phyloP scores from a whole-genome alignment of 192 early-diverging fungal genomes.

The Umbelopsis isabellina region DNA sequence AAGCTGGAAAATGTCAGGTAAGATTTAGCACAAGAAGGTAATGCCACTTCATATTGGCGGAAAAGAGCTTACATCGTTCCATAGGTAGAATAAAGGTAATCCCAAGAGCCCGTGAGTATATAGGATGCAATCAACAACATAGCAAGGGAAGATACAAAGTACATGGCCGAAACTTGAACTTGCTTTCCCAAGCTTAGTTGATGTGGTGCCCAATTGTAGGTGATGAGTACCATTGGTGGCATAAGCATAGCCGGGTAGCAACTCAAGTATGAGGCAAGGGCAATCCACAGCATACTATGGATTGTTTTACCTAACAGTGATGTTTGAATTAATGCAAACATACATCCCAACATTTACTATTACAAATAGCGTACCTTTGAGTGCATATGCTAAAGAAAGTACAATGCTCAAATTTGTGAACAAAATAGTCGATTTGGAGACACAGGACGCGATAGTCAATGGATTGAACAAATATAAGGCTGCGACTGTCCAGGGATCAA shows the following conservation, averaged over 20 bases:
- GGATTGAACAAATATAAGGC: slow-evolving; percentile 83
- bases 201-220: neutral
- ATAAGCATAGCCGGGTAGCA: slow-evolving; percentile 88
- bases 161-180: neutral
- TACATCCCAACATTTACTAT: neutral
- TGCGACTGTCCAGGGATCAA: slow-evolving; percentile 31
- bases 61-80: slow-evolving; percentile 65
- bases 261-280: slow-evolving; percentile 82
- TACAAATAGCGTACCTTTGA: slow-evolving; percentile 44
- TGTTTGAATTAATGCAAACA: neutral
- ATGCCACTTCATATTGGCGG: too few species aligned
- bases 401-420: slow-evolving; percentile 80
- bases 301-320: slow-evolving; percentile 47
- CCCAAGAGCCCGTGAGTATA: slow-evolving; percentile 67
- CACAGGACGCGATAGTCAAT: slow-evolving; percentile 71
- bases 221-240: slow-evolving; percentile 53
- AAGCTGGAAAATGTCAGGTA: neutral
- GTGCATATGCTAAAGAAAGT: slow-evolving; percentile 70
- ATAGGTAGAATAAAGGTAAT: slow-evolving; percentile 68
- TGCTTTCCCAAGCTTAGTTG: neutral
- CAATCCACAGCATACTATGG: slow-evolving; percentile 69
- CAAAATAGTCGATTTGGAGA: slow-evolving; percentile 73
- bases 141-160: slow-evolving; percentile 36
- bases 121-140: slow-evolving; percentile 62
- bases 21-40: too few species aligned